These are phyloP conservation scores for Tuber aestivum DNA, from an alignment of 495 filamentous ascomycete species.

Conservation along the genomic window DNA sequence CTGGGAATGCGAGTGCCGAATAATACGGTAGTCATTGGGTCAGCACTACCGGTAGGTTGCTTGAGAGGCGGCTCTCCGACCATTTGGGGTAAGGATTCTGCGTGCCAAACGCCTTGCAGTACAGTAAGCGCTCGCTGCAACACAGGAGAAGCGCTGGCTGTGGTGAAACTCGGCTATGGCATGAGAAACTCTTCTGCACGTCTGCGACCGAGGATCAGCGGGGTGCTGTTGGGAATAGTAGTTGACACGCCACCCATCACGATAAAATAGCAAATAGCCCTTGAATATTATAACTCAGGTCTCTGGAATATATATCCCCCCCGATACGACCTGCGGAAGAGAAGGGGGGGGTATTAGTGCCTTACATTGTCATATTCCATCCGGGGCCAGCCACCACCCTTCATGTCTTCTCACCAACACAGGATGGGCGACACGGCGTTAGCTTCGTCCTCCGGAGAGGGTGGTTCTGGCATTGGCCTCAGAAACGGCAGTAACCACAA, in stretches of 20 bases:
- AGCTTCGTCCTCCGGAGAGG: neutral
- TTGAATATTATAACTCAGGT: neutral
- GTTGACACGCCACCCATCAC: neutral
- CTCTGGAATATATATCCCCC: neutral
- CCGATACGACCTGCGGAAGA: neutral
- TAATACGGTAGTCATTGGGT: too few species aligned
- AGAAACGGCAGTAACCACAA: neutral
- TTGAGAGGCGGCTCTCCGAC: too few species aligned
- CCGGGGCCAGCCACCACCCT: neutral
- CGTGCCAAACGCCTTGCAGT: too few species aligned
- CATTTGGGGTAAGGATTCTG: too few species aligned
- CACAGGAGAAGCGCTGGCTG: neutral
- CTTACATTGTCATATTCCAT: neutral
- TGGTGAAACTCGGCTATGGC: neutral
- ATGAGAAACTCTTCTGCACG: neutral
- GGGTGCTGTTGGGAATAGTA: neutral
- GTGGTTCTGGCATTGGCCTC: neutral
- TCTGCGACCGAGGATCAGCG: neutral
- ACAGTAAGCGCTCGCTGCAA: neutral
- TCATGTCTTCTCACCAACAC: neutral
- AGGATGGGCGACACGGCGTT: neutral
- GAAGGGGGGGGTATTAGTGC: neutral
- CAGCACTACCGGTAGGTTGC: too few species aligned
- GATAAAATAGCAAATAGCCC: neutral
- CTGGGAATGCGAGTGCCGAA: too few species aligned